Percentiles rank a stretch among this genome's conserved stretches.
These are phyloP conservation scores for Cladophialophora bantiana DNA, from an alignment of 2,329 filamentous ascomycete species.

Conservation along the genomic window DNA sequence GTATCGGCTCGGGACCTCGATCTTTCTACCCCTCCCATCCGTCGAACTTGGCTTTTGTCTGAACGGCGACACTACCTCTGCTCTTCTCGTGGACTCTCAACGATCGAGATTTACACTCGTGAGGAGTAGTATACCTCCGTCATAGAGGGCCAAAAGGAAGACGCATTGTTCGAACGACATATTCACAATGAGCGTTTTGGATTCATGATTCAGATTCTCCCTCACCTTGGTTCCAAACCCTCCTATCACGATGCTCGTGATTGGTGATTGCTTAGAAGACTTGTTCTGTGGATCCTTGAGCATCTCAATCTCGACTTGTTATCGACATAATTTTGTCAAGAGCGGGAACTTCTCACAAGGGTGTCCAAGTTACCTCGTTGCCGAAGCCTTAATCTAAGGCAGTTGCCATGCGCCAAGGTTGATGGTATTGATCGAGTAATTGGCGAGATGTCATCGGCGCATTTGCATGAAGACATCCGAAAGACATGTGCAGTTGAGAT, in stretches of 20 bases:
- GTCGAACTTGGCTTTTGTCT: not conserved
- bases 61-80: not conserved
- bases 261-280: not conserved
- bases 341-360: not conserved
- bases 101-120: not conserved
- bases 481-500: too few relatives aligned
- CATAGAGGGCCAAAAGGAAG: not conserved
- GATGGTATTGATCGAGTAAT: not conserved
- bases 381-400: not conserved
- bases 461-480: too few relatives aligned
- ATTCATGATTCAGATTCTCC: too few relatives aligned
- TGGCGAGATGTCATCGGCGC: too few relatives aligned
- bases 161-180: not conserved
- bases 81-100: not conserved
- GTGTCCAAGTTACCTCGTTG: not conserved
- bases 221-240: not conserved
- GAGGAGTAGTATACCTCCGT: not conserved
- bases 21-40: not conserved
- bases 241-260: not conserved
- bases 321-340: not conserved
- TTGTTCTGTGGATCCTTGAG: not conserved
- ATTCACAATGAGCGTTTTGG: not conserved
- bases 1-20: not conserved
- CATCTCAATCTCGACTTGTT: not conserved
- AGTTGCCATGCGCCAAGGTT: not conserved